Percentiles rank a stretch among this genome's conserved stretches.
These are phyloP conservation scores for Pleurotus eryngii DNA, from an alignment of 768 basidiomycete species.

Conservation along the genomic window DNA sequence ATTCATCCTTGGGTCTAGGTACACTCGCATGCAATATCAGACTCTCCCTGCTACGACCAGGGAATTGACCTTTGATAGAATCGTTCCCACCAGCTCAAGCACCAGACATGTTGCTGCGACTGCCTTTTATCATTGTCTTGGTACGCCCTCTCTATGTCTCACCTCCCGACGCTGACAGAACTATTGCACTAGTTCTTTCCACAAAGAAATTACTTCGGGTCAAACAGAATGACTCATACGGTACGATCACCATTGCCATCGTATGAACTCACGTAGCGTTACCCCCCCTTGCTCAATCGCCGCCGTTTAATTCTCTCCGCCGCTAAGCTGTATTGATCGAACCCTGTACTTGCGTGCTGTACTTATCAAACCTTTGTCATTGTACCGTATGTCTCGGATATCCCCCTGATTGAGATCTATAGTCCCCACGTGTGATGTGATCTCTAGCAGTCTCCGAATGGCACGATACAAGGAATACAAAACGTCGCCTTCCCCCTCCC, in stretches of 20 bases:
- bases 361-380: neutral
- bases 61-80: conserved; percentile 56
- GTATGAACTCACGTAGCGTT: conserved; percentile 14
- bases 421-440: neutral
- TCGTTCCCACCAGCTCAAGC: conserved; percentile 64
- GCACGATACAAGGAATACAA: neutral
- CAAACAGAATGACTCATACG: conserved; percentile 60
- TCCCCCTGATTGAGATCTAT: neutral
- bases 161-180: neutral
- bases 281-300: neutral
- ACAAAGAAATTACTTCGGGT: conserved; percentile 71
- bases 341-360: neutral
- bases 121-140: conserved; percentile 83
- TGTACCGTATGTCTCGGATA: conserved; percentile 2
- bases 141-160: conserved; percentile 33
- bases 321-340: neutral
- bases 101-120: conserved; percentile 77
- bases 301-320: too few relatives aligned
- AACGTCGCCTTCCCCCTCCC: neutral
- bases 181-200: conserved; percentile 51
- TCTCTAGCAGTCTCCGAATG: neutral
- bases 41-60: conserved; percentile 46
- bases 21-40: conserved; percentile 72
- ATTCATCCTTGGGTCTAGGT: conserved; percentile 38
- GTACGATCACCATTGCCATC: conserved; percentile 40